Evolutionary conservation across 495 filamentous ascomycete genomes (phyloP).

Genomic region (Penicillium coprophilum): DNA sequence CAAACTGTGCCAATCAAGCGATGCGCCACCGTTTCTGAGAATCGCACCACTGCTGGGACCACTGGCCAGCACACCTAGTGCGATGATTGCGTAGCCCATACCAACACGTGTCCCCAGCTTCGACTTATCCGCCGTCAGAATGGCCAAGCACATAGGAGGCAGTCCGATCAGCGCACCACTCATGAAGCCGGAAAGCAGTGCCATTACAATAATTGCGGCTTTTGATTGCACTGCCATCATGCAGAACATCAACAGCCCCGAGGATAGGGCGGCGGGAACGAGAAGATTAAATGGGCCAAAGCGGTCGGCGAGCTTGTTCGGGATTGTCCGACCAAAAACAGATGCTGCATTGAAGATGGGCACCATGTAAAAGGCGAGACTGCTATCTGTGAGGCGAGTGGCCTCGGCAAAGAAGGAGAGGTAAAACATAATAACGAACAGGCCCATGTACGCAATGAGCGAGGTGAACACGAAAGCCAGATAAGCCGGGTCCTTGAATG

Average conservation of each 20-base stretch:
- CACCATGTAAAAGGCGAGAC: conserved; percentile 40
- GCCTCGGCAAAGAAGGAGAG: conserved; percentile 21
- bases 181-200: conserved; percentile 17
- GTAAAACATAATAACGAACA: conserved; percentile 39
- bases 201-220: conserved; percentile 36
- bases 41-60: conserved; percentile 1
- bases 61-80: not conserved
- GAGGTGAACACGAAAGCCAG: conserved; percentile 27
- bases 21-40: not conserved
- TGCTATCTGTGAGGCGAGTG: conserved; percentile 5
- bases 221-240: conserved; percentile 32
- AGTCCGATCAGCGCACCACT: conserved; percentile 9
- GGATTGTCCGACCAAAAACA: conserved; percentile 39
- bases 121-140: conserved; percentile 11
- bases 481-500: conserved; percentile 36
- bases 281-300: conserved; percentile 40
- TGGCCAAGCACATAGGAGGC: conserved; percentile 1
- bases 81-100: conserved; percentile 16
- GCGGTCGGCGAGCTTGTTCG: conserved; percentile 37
- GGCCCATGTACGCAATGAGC: conserved; percentile 29
- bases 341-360: conserved; percentile 44
- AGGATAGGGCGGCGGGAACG: conserved; percentile 26
- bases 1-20: not conserved
- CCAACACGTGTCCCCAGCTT: conserved; percentile 36
- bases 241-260: conserved; percentile 29